phyloP scores from a whole-genome alignment of 1,284 basidiomycete species.

The Entoloma clypeatum region DNA sequence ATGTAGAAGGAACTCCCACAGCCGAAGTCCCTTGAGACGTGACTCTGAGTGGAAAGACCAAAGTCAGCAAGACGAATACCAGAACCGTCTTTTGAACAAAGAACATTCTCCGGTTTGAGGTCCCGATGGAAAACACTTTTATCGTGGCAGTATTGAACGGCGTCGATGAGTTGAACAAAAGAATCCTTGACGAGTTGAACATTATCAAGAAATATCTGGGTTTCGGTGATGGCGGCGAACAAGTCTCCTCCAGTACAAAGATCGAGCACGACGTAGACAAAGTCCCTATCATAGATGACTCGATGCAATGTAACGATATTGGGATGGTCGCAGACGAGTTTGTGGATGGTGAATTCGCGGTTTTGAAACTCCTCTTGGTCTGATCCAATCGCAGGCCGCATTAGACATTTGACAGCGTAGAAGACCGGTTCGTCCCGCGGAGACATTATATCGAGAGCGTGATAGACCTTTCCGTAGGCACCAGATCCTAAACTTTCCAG shows the following conservation, averaged over 20 bases:
- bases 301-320: conserved; percentile 80
- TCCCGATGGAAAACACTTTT: conserved; percentile 82
- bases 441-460: conserved; percentile 50
- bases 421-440: conserved; percentile 34
- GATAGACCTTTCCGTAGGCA: conserved; percentile 81
- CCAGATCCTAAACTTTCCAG: conserved; percentile 69
- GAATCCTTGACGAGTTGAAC: conserved; percentile 56
- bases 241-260: conserved; percentile 59
- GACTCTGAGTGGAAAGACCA: conserved; percentile 74
- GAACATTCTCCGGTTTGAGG: conserved; percentile 87
- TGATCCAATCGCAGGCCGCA: conserved; percentile 32
- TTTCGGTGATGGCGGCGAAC: conserved; percentile 46
- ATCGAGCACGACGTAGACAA: conserved; percentile 56
- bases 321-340: conserved; percentile 67
- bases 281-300: conserved; percentile 54
- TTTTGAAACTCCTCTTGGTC: conserved; percentile 35
- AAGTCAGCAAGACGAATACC: conserved; percentile 78
- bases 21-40: conserved; percentile 65
- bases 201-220: conserved; percentile 42
- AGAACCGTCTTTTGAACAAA: conserved; percentile 58
- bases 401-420: conserved; percentile 69
- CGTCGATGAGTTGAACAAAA: conserved; percentile 77
- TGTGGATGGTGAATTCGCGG: conserved; percentile 56
- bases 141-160: conserved; percentile 68
- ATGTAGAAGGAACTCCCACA: conserved; percentile 83